Evolutionary conservation across 495 filamentous ascomycete genomes (phyloP), one percentile per base, ranked within the genome.

Genomic region (Clohesyomyces aquaticus): DNA sequence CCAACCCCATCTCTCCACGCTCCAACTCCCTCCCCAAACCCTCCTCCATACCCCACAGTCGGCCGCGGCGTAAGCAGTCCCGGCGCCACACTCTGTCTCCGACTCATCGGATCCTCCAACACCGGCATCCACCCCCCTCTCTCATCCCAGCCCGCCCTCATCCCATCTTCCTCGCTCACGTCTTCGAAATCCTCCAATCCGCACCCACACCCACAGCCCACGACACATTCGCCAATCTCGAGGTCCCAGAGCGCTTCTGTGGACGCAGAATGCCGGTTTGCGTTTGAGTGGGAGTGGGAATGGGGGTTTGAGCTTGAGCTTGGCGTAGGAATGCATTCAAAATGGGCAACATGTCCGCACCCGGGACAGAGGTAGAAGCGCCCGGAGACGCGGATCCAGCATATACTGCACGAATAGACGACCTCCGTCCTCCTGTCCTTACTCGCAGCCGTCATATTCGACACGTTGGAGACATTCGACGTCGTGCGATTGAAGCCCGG

Each of bases 301-400:
- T 38, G 6, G 32, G 32, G 6, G 32, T 14, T 6, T 6, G n/a
- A 35, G 26, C 3, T 19, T 4, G 11, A 35, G 21, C 10, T 22
- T 21, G 10, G 14, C n/a, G 21, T 19, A 25, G 16, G 4, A 38
- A 67, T 47, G 53, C 65, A 67, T 9, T 62, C 58, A 35, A 67
- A 67, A 49, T 67, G 65, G 19, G 65, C 58, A 14, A 67, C 59
- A 23, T 67, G 65, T 0, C 58, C 51, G 42, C 65, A 67, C 3
- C 42, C 38, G 1, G 58, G 58, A 32, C 65, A 67, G 2, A 62
- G 35, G 48, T 58, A 62, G 25, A 67, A 62, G 27, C 65, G 51
- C n/a, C 65, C 65, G 9, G 28, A 49, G 32, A 67, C 53, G 9
- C 53, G 52, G 14, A 67, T 55, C 65, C 65, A 67, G 47, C 65